A percentile compares a stretch with the other conserved stretches of the same genome.
Evolutionary conservation across 495 filamentous ascomycete species (phyloP).

Genomic region (Penicillium alfredii): DNA sequence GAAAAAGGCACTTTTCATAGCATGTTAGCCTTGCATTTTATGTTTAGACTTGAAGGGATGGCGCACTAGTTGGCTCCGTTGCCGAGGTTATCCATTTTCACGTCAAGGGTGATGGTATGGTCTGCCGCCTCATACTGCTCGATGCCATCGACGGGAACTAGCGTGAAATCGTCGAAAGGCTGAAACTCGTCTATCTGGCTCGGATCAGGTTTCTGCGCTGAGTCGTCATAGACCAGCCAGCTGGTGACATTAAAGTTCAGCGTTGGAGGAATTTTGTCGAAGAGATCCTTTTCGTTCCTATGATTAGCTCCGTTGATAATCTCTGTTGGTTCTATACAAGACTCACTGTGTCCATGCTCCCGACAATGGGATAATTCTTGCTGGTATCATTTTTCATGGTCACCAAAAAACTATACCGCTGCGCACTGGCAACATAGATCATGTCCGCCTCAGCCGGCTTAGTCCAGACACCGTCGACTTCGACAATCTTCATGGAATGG

Average conservation of each 20-base stretch:
- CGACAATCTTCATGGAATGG: constrained; percentile 56
- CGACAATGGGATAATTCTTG: constrained; percentile 64
- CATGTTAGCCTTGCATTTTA: too few relatives aligned
- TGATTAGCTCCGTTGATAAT: too few relatives aligned
- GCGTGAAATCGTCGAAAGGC: constrained; percentile 49
- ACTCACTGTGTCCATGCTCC: too few relatives aligned
- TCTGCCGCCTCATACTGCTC: constrained; percentile 24
- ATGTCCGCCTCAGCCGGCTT: constrained; percentile 53
- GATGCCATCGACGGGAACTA: constrained; percentile 46
- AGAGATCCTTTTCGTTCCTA: too few relatives aligned
- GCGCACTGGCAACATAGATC: constrained; percentile 63
- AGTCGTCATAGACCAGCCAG: constrained; percentile 68
- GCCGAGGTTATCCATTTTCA: constrained; percentile 45
- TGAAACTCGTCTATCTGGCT: constrained; percentile 33
- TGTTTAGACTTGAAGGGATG: too few relatives aligned
- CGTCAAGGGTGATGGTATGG: constrained; percentile 24
- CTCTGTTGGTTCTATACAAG: too few relatives aligned
- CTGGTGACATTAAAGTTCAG: constrained; percentile 66
- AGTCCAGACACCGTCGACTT: constrained; percentile 48
- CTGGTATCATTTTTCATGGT: constrained; percentile 58
- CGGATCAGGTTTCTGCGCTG: constrained; percentile 46
- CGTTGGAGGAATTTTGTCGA: constrained; percentile 25
- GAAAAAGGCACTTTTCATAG: constrained; percentile 79
- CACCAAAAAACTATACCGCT: constrained; percentile 63
- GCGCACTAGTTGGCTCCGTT: constrained; percentile 30